These are phyloP conservation scores for Mucor circinelloides DNA, from an alignment of 371 early-diverging fungal genomes.

Conservation along the genomic window DNA sequence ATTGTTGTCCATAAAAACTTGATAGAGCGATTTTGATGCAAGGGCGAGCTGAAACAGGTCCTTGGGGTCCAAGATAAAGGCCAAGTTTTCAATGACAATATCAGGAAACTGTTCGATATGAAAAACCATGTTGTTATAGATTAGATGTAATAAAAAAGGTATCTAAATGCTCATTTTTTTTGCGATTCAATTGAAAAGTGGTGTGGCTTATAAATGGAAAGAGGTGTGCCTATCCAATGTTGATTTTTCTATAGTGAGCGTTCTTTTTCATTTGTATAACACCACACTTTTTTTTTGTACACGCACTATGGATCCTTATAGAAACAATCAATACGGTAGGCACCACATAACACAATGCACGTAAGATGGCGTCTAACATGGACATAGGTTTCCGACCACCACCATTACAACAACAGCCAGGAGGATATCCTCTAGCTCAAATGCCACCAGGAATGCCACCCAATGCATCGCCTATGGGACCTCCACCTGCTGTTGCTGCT, in stretches of 20 bases:
- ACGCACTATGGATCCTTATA: conserved; percentile 30
- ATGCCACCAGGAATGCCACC: background rate
- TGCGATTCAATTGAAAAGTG: too few relatives aligned
- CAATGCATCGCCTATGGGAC: background rate
- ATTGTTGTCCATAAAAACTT: conserved; percentile 17
- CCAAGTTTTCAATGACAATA: conserved; percentile 24
- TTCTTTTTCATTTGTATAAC: conserved; percentile 1
- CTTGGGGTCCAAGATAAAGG: conserved; percentile 30
- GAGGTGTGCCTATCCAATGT: background rate
- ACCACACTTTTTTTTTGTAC: background rate
- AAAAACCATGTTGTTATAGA: conserved; percentile 11
- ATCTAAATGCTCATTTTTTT: too few relatives aligned
- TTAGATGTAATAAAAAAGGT: too few relatives aligned
- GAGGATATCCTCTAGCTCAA: conserved; percentile 1
- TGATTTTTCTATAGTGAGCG: background rate
- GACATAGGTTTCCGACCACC: conserved; percentile 16
- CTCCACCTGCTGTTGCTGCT: conserved; percentile 3
- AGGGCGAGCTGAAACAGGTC: conserved; percentile 27
- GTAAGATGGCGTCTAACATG: background rate
- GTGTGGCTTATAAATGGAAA: background rate
- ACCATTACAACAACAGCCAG: conserved; percentile 2
- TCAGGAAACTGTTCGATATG: conserved; percentile 42
- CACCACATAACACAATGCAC: background rate
- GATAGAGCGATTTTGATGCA: conserved; percentile 27
- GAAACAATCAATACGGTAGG: conserved; percentile 30